Base-by-base conservation (phyloP, 345 rosid genomes). In the Citrus inodora region DNA sequence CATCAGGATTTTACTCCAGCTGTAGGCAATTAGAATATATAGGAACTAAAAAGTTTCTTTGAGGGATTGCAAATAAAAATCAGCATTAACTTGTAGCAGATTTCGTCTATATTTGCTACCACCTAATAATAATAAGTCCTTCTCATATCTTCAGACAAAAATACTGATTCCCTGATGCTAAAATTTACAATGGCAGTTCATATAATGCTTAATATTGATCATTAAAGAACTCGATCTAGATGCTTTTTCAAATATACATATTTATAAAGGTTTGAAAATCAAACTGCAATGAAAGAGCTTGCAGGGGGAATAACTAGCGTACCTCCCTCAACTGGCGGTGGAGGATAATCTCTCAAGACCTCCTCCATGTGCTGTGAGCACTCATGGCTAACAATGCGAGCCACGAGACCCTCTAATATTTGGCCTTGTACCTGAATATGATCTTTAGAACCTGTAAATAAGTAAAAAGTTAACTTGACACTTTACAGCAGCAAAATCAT, bases 391-490 rank as follows among this genome's bases (percentile, higher is more conserved):
- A 94, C 97, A 59, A 94, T 84, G 79, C 98, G 99, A 68, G 98
- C 99, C 78, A 95, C 99, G n/a, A 95, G 95, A 74, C 99, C 99
- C 90, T 95, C 99, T 64, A 94, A 80, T 77, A 95, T 95, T 87
- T 95, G 98, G 80, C 99, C 99, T 74, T 96, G 99, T 63, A 87
- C 94, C 82, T 86, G 76, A 77, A 82, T 83, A 86, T 96, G 99
- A 84, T 94, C 95, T 77, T 87, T 91, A 28, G 98, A 91, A 83
- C 89, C 99, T 96, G 88, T 79, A 76, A 53, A 73, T 42, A 73
- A 25, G 55, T 37, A 71, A 73, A 61, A 78, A 76, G 11, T 55
- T 60, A 60, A 66, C 79, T 51, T 7, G 22, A 78, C 60, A 66
- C 40, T 51, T 42, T n/a, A 24, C 60, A 66, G 67, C 35, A 42